Evolutionary conservation across 1,284 basidiomycete species (phyloP).

Genomic region (Fistulina hepatica): DNA sequence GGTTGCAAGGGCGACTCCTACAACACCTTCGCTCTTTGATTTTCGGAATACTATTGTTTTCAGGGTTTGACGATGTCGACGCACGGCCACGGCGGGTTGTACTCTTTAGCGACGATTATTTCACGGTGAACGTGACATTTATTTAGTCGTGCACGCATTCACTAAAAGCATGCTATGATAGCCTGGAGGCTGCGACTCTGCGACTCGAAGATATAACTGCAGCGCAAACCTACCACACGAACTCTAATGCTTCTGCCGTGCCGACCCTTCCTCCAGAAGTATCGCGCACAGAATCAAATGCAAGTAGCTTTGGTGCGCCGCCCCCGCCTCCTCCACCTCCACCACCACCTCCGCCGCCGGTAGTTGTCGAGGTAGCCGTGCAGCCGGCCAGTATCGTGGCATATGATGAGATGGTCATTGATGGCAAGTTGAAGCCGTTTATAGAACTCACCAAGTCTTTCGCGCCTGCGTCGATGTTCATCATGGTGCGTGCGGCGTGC

Average conservation of each 20-base stretch:
- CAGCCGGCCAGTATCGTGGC: conserved; percentile 55
- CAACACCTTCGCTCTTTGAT: no score
- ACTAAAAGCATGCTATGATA: conserved; percentile 23
- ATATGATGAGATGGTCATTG: conserved; percentile 66
- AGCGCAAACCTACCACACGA: conserved; percentile 25
- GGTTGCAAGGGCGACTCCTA: no score
- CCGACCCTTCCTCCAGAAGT: conserved; percentile 17
- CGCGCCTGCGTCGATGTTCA: conserved; percentile 57
- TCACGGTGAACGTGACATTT: conserved; percentile 50
- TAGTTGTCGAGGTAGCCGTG: conserved; percentile 23
- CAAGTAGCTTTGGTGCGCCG: conserved; percentile 31
- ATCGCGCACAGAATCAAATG: conserved; percentile 26
- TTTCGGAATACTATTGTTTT: no score
- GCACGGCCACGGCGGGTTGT: conserved; percentile 49
- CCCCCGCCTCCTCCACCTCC: conserved; percentile 30
- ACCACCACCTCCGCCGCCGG: conserved; percentile 27
- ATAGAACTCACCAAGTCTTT: conserved; percentile 66
- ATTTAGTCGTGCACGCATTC: conserved; percentile 6
- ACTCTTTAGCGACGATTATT: conserved; percentile 70
- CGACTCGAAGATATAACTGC: conserved; percentile 86
- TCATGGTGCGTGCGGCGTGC: conserved; percentile 48
- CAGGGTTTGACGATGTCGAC: no score
- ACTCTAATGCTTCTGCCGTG: conserved; percentile 14
- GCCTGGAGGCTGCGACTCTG: conserved; percentile 88
- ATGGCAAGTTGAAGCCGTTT: conserved; percentile 65